phyloP scores from a whole-genome alignment of 371 early-diverging fungal genomes.

The Capniomyces stellatus region DNA sequence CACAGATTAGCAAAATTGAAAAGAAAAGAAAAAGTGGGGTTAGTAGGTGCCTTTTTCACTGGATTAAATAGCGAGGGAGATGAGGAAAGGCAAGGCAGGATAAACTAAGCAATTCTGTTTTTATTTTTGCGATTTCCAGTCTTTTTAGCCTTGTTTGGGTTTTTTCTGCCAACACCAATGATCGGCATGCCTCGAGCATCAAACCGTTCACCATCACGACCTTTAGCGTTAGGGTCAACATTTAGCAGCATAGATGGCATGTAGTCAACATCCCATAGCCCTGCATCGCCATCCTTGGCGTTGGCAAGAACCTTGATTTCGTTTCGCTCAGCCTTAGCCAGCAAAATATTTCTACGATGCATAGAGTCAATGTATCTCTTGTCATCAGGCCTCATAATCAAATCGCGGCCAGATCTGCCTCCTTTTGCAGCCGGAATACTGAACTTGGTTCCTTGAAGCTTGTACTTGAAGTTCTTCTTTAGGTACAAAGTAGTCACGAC shows the following conservation, averaged over 20 bases:
- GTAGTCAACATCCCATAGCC: constrained; percentile 56
- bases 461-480: constrained; percentile 79
- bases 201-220: constrained; percentile 28
- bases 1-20: too few species aligned
- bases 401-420: constrained; percentile 48
- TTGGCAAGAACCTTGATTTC: constrained; percentile 30
- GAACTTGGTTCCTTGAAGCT: constrained; percentile 73
- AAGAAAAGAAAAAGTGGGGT: not conserved
- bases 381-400: constrained; percentile 85
- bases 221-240: constrained; percentile 17
- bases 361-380: constrained; percentile 22
- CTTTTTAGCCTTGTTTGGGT: constrained; percentile 57
- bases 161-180: constrained; percentile 71
- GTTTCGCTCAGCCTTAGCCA: constrained; percentile 23
- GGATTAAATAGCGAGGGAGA: not conserved
- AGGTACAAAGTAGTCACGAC: constrained; percentile 66
- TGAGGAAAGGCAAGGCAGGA: not conserved
- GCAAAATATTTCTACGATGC: constrained; percentile 27
- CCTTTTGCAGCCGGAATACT: constrained; percentile 71
- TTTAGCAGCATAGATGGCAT: constrained; percentile 28
- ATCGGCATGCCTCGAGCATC: constrained; percentile 48
- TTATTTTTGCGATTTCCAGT: constrained; percentile 35
- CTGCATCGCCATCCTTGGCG: constrained; percentile 19
- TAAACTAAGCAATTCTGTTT: constrained; percentile 1
- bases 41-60: not conserved